Conservation (phyloP, 2,329 filamentous ascomycete species). For the Colletotrichum eremochloae region DNA sequence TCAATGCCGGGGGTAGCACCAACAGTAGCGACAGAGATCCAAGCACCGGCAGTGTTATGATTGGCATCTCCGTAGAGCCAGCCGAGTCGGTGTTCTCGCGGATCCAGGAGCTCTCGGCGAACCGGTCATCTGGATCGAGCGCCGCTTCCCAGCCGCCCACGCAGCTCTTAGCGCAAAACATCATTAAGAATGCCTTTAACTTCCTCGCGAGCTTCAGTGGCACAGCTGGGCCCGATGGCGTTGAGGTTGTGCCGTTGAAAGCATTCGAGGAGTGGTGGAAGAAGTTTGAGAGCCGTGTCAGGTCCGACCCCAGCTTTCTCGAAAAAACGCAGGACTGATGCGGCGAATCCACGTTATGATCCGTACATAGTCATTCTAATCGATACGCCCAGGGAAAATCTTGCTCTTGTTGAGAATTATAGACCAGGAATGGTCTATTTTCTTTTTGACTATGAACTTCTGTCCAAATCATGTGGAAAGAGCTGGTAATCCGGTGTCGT, state of each 20-base stretch:
- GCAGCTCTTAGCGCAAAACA: slow-evolving; percentile 86
- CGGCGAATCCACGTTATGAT: not conserved
- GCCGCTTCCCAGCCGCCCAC: slow-evolving; percentile 67
- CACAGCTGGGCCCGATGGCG: slow-evolving; percentile 69
- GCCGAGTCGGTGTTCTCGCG: slow-evolving; percentile 78
- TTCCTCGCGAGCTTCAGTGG: slow-evolving; percentile 90
- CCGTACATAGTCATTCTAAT: not conserved
- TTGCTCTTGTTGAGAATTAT: not conserved
- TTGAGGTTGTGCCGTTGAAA: slow-evolving; percentile 92
- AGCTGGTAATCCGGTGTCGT: not conserved
- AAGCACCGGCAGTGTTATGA: slow-evolving; percentile 67
- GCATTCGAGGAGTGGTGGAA: slow-evolving; percentile 98
- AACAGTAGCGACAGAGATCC: slow-evolving; percentile 44
- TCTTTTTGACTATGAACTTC: not conserved
- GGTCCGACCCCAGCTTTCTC: slow-evolving; percentile 88
- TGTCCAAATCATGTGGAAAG: slow-evolving; percentile 2
- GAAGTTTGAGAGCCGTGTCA: slow-evolving; percentile 91
- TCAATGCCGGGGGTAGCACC: slow-evolving; percentile 57
- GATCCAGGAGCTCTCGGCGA: slow-evolving; percentile 69
- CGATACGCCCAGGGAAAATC: slow-evolving; percentile 19
- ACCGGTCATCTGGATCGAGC: slow-evolving; percentile 50
- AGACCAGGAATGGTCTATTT: not conserved
- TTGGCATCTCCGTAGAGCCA: slow-evolving; percentile 88
- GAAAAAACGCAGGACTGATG: slow-evolving; percentile 67
- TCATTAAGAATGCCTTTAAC: slow-evolving; percentile 98